Conservation (phyloP, 73 alveolate species). For the Paramecium primaurelia region DNA sequence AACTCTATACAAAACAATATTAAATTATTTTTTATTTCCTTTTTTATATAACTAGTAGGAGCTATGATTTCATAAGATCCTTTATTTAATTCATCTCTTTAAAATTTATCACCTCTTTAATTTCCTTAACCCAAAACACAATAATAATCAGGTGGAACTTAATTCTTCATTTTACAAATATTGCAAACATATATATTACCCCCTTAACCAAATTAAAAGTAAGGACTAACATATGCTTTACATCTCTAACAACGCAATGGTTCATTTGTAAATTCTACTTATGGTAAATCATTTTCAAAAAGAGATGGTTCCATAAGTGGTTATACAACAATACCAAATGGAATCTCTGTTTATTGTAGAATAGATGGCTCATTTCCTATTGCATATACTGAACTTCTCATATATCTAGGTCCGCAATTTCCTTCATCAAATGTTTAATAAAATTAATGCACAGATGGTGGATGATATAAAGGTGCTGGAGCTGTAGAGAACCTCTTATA, state of each 20-base stretch:
- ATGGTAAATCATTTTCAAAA: slow-evolving; percentile 33
- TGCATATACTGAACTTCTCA: slow-evolving; percentile 65
- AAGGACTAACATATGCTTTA: slow-evolving; percentile 77
- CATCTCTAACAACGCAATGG: slow-evolving; percentile 78
- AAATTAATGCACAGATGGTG: slow-evolving; percentile 9
- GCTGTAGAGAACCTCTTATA: slow-evolving; percentile 29
- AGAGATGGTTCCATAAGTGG: slow-evolving; percentile 49
- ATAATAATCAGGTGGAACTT: slow-evolving; percentile 68
- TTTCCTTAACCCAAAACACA: slow-evolving; percentile 43
- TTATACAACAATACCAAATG: slow-evolving; percentile 50
- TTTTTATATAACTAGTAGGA: slow-evolving; percentile 64
- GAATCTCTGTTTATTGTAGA: slow-evolving; percentile 39
- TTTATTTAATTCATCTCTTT: slow-evolving; percentile 69
- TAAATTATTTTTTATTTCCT: slow-evolving; percentile 41
- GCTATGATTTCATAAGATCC: slow-evolving; percentile 83
- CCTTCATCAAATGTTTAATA: slow-evolving; percentile 69
- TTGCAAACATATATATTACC: slow-evolving; percentile 73
- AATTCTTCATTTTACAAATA: slow-evolving; percentile 65
- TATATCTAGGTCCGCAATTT: slow-evolving; percentile 74
- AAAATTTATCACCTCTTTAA: slow-evolving; percentile 64
- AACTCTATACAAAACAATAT: slow-evolving; percentile 72
- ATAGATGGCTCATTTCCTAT: slow-evolving; percentile 52
- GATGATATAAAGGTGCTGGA: slow-evolving; percentile 42
- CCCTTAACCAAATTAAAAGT: slow-evolving; percentile 60
- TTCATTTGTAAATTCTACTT: slow-evolving; percentile 11